Percentiles rank a stretch among this genome's conserved stretches.
These are phyloP conservation scores for Moesziomyces antarcticus DNA, from an alignment of 1,284 basidiomycete species.

Conservation along the genomic window DNA sequence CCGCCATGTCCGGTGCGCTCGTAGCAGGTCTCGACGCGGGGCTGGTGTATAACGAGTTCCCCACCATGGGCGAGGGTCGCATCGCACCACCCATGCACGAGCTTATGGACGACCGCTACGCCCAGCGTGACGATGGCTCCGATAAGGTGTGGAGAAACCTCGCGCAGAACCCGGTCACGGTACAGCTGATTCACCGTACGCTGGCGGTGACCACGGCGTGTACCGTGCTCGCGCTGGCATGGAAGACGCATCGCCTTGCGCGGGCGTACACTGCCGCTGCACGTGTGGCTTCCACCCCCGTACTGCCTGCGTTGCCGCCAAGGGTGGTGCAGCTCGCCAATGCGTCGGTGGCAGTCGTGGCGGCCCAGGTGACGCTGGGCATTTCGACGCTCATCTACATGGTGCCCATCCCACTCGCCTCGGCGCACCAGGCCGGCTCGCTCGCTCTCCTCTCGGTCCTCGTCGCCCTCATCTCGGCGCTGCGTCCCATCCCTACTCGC, in stretches of 20 bases:
- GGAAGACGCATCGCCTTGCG: slow-evolving; percentile 73
- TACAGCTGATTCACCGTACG: slow-evolving; percentile 94
- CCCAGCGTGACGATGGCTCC: slow-evolving; percentile 75
- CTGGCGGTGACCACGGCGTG: slow-evolving; percentile 73
- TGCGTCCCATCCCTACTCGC: slow-evolving; percentile 25
- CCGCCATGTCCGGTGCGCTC: slow-evolving; percentile 93
- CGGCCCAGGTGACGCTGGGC: slow-evolving; percentile 87
- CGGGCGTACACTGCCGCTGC: slow-evolving; percentile 9
- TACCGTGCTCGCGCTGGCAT: slow-evolving; percentile 30
- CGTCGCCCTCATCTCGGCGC: slow-evolving; percentile 17
- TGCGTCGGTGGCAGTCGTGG: slow-evolving; percentile 82
- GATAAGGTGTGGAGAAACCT: slow-evolving; percentile 82
- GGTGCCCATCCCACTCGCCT: slow-evolving; percentile 90
- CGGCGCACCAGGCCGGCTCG: slow-evolving; percentile 93
- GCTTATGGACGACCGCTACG: slow-evolving; percentile 73
- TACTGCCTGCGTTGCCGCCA: slow-evolving; percentile 77
- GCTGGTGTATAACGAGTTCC: slow-evolving; percentile 96
- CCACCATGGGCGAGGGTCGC: slow-evolving; percentile 86
- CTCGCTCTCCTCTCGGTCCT: slow-evolving; percentile 77
- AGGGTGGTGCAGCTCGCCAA: slow-evolving; percentile 75
- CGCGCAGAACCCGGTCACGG: slow-evolving; percentile 96
- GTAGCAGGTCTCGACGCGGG: slow-evolving; percentile 98
- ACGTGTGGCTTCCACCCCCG: slow-evolving; percentile 39
- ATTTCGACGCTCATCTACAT: slow-evolving; percentile 92
- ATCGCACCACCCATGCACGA: slow-evolving; percentile 85